Evolutionary conservation across 2,329 filamentous ascomycete genomes (phyloP).

Genomic region (Trichoderma gracile): DNA sequence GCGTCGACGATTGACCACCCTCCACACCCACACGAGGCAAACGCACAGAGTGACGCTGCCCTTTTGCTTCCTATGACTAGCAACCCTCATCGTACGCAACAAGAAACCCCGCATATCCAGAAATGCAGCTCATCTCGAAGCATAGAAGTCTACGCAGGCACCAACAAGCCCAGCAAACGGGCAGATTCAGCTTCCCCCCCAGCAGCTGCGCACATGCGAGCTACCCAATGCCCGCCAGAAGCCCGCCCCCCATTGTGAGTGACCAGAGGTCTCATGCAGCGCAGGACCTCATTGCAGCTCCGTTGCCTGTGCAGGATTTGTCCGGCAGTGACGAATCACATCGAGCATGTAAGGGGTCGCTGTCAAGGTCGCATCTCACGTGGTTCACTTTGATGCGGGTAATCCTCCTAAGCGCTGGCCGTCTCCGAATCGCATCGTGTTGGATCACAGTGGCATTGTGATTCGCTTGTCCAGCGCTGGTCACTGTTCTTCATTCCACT

Average conservation of each 20-base stretch:
- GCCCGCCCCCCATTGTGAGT: background rate
- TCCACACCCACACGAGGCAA: too few relatives aligned
- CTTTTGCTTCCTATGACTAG: too few relatives aligned
- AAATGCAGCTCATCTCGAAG: too few relatives aligned
- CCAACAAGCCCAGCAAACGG: background rate
- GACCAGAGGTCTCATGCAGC: background rate
- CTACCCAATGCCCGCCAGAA: background rate
- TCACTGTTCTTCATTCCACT: background rate
- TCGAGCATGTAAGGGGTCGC: background rate
- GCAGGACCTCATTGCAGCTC: slow-evolving; percentile 9
- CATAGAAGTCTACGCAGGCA: too few relatives aligned
- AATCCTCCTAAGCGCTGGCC: slow-evolving; percentile 3
- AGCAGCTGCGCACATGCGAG: background rate
- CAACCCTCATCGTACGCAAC: too few relatives aligned
- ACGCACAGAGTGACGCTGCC: too few relatives aligned
- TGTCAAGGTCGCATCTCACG: slow-evolving; percentile 18
- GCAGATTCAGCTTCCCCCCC: background rate
- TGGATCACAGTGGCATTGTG: background rate
- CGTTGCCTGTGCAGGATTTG: slow-evolving; percentile 8
- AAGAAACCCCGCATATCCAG: too few relatives aligned
- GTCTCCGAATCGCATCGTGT: background rate
- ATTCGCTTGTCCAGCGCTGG: background rate
- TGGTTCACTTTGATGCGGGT: slow-evolving; percentile 22
- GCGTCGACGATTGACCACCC: too few relatives aligned
- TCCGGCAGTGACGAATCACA: slow-evolving; percentile 7